Percentiles rank a stretch among this genome's conserved stretches.
These are phyloP conservation scores for Poteriospumella lacustris DNA, from an alignment of 108 stramenopile species.

Conservation along the genomic window DNA sequence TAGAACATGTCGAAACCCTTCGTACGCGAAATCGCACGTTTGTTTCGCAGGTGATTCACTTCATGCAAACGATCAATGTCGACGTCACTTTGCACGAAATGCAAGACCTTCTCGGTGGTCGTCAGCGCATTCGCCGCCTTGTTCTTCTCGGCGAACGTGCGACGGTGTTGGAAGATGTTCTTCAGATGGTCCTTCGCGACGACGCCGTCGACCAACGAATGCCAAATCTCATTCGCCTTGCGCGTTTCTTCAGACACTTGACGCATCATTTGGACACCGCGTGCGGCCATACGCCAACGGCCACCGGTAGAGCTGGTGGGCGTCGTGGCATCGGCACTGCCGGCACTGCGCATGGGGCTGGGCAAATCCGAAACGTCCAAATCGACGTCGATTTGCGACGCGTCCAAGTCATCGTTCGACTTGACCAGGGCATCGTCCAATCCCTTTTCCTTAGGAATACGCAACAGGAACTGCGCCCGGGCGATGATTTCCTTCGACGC, in stretches of 20 bases:
- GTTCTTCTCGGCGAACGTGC: constrained; percentile 37
- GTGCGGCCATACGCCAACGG: background rate
- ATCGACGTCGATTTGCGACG: background rate
- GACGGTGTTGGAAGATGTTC: constrained; percentile 34
- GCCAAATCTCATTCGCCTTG: background rate
- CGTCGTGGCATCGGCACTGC: background rate
- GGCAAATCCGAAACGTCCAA: too few species aligned
- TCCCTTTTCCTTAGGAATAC: background rate
- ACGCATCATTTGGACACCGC: background rate
- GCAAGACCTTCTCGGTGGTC: constrained; percentile 42
- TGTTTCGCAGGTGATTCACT: constrained; percentile 35
- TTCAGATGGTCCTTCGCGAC: constrained; percentile 37
- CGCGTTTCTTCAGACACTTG: background rate
- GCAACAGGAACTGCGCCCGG: background rate
- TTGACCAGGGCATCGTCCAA: background rate
- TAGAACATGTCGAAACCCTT: constrained; percentile 32
- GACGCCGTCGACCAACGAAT: constrained; percentile 33
- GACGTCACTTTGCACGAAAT: constrained; percentile 40
- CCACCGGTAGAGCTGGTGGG: background rate
- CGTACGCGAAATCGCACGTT: constrained; percentile 39
- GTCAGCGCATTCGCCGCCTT: constrained; percentile 32
- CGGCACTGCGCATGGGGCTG: too few species aligned
- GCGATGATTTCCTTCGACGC: background rate
- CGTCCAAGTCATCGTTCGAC: background rate
- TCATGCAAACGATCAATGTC: constrained; percentile 12